Evolutionary conservation across 208 protist species (phyloP), one percentile per base, ranked within the genome.

Genomic region (Acanthamoeba lugdunensis): DNA sequence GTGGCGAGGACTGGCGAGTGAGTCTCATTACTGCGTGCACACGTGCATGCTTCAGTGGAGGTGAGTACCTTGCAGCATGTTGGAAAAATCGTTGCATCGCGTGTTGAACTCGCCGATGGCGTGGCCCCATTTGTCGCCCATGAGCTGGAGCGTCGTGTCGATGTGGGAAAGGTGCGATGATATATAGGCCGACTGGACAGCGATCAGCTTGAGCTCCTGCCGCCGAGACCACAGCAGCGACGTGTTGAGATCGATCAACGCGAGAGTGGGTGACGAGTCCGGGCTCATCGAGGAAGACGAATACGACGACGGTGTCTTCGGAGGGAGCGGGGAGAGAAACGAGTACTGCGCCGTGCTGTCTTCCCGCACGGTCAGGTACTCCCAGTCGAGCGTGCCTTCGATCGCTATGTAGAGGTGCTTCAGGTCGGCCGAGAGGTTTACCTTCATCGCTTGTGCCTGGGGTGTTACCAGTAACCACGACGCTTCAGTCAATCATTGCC

Each of bases 211-310:
- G 50, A 87, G 79, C 28, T 87, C 79, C 45, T 87, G 45, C 30
- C 79, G 41, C 16, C 79, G 79, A 6, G 79, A 87, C 79, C 79
- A 87, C n/a, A 87, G 79, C 18, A 87, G 79, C n/a, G 79, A 87
- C 1, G 79, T 87, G 79, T 87, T 87, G 79, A 87, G 63, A 28
- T 87, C 79, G 52, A 87, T 87, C 28, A 87, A 25, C 13, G 21
- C 79, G 79, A 87, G 79, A 13, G 50, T 37, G 79, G 79, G 50
- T 50, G 33, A 33, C 6, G 79, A 9, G 0, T 63, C 28, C 28
- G 23, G 79, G 63, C 6, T 63, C 50, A 14, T 6, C 37, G 14
- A 37, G 11, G 5, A 18, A 52, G 30, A n/a, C 9, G 28, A 71
- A 48, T 11, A 37, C 23, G 65, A 6, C 71, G 71, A 81, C n/a